phyloP scores from a whole-genome alignment of 352 stramenopile genomes.

The Sclerospora graminicola region DNA sequence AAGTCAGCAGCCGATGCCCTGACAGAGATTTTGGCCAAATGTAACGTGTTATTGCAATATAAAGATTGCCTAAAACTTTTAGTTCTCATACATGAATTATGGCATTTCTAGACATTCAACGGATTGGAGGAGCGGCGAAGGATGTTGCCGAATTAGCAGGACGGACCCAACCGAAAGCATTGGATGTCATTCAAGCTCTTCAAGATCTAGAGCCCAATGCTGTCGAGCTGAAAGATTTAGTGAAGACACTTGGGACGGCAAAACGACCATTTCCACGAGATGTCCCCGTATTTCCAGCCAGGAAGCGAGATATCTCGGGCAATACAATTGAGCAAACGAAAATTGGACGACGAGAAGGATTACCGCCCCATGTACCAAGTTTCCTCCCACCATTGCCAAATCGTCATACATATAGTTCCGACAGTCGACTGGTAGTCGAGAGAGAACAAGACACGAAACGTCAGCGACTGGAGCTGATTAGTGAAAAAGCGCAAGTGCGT shows the following conservation, averaged over 20 bases:
- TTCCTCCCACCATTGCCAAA: constrained; percentile 46
- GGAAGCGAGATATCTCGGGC: constrained; percentile 35
- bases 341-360: constrained; percentile 39
- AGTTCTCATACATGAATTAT: neutral
- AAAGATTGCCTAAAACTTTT: neutral
- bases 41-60: constrained; percentile 16
- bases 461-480: constrained; percentile 35
- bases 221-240: constrained; percentile 35
- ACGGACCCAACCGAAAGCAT: constrained; percentile 35
- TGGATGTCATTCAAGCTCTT: constrained; percentile 36
- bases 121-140: constrained; percentile 35
- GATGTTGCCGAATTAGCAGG: constrained; percentile 45
- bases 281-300: constrained; percentile 36
- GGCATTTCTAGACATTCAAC: constrained; percentile 31
- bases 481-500: constrained; percentile 51
- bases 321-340: constrained; percentile 45
- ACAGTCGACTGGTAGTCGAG: constrained; percentile 43
- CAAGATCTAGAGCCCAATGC: constrained; percentile 33
- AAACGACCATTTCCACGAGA: constrained; percentile 47
- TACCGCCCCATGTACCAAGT: constrained; percentile 36
- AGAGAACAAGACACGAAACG: constrained; percentile 44
- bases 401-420: constrained; percentile 47
- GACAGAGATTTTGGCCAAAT: constrained; percentile 42
- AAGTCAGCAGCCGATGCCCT: constrained; percentile 38
- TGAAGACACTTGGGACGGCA: constrained; percentile 40